phyloP scores from a whole-genome alignment of 257 asterid species.

The Plantago elongata region DNA sequence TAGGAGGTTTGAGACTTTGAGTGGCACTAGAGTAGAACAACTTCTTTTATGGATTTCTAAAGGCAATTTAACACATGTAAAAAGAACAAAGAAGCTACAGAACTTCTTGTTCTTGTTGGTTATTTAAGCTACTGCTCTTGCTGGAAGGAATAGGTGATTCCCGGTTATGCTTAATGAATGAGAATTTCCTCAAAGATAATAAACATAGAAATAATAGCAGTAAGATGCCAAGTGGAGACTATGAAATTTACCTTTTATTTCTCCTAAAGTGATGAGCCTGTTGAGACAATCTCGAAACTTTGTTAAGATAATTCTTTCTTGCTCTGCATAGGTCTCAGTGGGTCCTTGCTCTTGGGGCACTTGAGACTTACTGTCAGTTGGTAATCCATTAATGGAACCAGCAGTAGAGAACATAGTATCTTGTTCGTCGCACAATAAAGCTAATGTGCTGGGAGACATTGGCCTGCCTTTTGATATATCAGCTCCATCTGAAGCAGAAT shows the following conservation, averaged over 20 bases:
- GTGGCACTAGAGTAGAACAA: too few species aligned
- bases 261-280: conserved; percentile 85
- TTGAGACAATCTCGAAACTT: conserved; percentile 91
- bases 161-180: not conserved
- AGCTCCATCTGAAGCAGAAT: conserved; percentile 54
- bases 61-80: too few species aligned
- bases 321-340: conserved; percentile 64
- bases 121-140: too few species aligned
- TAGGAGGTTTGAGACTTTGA: too few species aligned
- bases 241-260: conserved; percentile 63
- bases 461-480: conserved; percentile 67
- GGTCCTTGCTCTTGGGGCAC: conserved; percentile 46
- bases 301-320: conserved; percentile 82
- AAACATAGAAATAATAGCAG: not conserved
- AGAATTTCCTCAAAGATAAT: not conserved
- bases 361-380: conserved; percentile 41
- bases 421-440: conserved; percentile 93
- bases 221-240: conserved; percentile 17
- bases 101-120: too few species aligned
- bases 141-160: not conserved
- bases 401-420: conserved; percentile 59
- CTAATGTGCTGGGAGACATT: conserved; percentile 92
- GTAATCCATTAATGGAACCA: conserved; percentile 48
- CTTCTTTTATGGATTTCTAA: too few species aligned
- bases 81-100: too few species aligned